These are phyloP conservation scores for Aspergillus neotritici DNA, from an alignment of 2,329 filamentous ascomycete genomes.

Conservation along the genomic window DNA sequence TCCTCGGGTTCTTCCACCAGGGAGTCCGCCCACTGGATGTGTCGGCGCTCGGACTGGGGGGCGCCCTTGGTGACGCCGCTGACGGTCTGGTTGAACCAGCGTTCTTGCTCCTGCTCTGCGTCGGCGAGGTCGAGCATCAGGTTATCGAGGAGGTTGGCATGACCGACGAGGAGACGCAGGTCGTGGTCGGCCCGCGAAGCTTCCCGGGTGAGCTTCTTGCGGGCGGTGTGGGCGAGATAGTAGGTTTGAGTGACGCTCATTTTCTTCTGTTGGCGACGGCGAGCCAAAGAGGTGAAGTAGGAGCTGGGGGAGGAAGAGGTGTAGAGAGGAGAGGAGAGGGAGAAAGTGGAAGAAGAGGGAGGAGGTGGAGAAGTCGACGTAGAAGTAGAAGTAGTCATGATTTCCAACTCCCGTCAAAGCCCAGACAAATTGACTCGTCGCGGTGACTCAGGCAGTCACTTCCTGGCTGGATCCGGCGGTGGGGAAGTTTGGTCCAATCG, in stretches of 20 bases:
- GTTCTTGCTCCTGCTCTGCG: conserved; percentile 91
- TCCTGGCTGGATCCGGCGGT: conserved; percentile 13
- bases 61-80: conserved; percentile 59
- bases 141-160: conserved; percentile 95
- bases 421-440: conserved; percentile 21
- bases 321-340: conserved; percentile 18
- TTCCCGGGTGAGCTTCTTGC: conserved; percentile 90
- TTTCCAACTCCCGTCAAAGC: no score
- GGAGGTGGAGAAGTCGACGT: conserved; percentile 10
- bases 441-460: conserved; percentile 27
- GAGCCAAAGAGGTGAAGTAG: conserved; percentile 37
- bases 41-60: conserved; percentile 54
- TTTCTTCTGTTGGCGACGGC: conserved; percentile 59
- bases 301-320: conserved; percentile 30
- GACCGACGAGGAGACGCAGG: conserved; percentile 88
- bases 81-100: conserved; percentile 96
- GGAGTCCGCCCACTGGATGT: conserved; percentile 82
- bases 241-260: conserved; percentile 99
- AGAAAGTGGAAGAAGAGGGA: conserved; percentile 12
- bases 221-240: conserved; percentile 94
- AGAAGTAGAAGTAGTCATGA: conserved; percentile 19
- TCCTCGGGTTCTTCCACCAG: conserved; percentile 68
- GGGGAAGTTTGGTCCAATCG: conserved; percentile 22
- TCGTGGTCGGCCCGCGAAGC: conserved; percentile 88
- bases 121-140: conserved; percentile 89